These are phyloP conservation scores for Xerocomus spinulosus DNA, from an alignment of 768 basidiomycete genomes.

Conservation along the genomic window DNA sequence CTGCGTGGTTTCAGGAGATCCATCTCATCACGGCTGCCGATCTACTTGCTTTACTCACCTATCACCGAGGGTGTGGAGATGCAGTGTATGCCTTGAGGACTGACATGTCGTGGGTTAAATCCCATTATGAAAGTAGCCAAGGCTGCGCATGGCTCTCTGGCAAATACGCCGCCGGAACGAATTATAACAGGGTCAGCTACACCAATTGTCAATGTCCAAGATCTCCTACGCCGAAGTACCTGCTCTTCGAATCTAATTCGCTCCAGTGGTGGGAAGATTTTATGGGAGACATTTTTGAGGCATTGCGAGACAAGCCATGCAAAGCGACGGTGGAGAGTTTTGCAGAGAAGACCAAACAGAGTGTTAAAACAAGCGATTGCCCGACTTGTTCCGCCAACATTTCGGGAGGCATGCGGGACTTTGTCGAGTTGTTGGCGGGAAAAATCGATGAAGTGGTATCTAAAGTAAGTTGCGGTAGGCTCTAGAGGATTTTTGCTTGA, in stretches of 20 bases:
- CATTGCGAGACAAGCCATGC: slow-evolving; percentile 20
- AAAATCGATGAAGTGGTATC: slow-evolving; percentile 14
- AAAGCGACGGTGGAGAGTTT: slow-evolving; percentile 1
- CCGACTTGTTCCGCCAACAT: neutral
- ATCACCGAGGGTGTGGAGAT: slow-evolving; percentile 14
- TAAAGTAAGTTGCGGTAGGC: slow-evolving; percentile 2
- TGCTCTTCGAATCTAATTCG: neutral
- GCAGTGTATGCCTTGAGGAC: slow-evolving; percentile 5
- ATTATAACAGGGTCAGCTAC: neutral
- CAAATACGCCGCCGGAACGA: neutral
- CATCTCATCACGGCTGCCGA: slow-evolving; percentile 23
- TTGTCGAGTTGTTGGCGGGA: slow-evolving; percentile 7
- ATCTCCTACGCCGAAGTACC: neutral
- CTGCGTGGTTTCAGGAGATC: slow-evolving; percentile 25
- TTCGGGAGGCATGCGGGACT: slow-evolving; percentile 12
- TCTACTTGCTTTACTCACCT: slow-evolving; percentile 23
- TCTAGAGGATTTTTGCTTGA: neutral
- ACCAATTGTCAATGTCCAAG: neutral
- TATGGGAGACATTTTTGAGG: slow-evolving; percentile 9
- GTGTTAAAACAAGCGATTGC: neutral
- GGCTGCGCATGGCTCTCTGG: slow-evolving; percentile 8
- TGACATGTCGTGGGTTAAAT: slow-evolving; percentile 13
- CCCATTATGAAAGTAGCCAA: slow-evolving; percentile 7
- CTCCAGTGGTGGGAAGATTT: slow-evolving; percentile 23
- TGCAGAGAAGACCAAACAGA: neutral